Conservation (phyloP, 768 basidiomycete species). For the Trametopsis cervina region DNA sequence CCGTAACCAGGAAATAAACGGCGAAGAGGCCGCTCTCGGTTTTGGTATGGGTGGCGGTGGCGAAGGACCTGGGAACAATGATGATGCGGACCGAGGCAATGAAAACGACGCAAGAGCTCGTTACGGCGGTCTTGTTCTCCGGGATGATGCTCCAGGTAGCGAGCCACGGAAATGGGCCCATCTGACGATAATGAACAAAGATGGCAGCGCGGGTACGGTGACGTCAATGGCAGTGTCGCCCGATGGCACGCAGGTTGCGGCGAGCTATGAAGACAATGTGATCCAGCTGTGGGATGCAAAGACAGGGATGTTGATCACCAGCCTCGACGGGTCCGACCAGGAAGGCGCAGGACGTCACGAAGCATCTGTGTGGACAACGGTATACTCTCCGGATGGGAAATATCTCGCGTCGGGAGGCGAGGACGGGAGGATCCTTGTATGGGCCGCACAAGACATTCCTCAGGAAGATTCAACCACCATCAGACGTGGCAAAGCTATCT, state of each 20-base stretch:
- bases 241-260: conserved; percentile 20
- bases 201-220: conserved; percentile 6
- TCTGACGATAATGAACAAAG: conserved; percentile 1
- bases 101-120: no score
- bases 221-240: conserved; percentile 15
- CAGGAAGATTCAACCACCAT: no score
- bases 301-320: conserved; percentile 4
- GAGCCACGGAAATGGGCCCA: conserved; percentile 6
- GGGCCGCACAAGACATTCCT: conserved; percentile 11
- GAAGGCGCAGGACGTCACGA: no score
- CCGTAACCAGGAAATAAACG: neutral
- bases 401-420: conserved; percentile 19
- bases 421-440: conserved; percentile 16
- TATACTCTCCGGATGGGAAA: conserved; percentile 21
- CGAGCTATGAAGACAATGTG: conserved; percentile 21
- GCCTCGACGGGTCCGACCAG: conserved; percentile 6
- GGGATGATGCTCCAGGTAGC: neutral
- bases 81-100: no score
- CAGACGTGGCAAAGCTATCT: neutral
- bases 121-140: neutral
- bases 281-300: conserved; percentile 22
- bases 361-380: conserved; percentile 16
- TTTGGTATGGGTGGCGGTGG: no score
- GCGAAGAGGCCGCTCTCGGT: no score
- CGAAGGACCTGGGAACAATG: no score